Evolutionary conservation across 2,329 filamentous ascomycete species (phyloP).

Genomic region (Orbilia blumenaviensis): DNA sequence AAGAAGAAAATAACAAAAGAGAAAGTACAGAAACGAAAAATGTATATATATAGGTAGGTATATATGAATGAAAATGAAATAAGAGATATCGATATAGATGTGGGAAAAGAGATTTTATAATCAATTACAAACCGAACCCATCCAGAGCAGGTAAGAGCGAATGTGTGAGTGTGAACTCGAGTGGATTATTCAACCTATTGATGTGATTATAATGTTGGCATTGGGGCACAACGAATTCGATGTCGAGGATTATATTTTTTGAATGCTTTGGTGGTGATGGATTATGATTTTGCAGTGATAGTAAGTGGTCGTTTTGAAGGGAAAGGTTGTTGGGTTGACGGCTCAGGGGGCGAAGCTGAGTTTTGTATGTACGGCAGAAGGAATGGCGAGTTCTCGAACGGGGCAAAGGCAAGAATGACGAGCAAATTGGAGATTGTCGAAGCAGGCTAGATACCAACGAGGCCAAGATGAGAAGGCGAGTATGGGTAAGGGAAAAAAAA

Average conservation of each 20-base stretch:
- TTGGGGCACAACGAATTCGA: neutral
- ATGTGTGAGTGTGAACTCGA: conserved; percentile 14
- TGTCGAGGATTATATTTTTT: neutral
- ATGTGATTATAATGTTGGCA: neutral
- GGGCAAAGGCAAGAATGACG: conserved; percentile 14
- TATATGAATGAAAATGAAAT: conserved; percentile 60
- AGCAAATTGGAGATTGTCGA: conserved; percentile 1
- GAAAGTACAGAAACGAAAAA: too few species aligned
- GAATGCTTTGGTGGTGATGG: neutral
- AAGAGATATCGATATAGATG: conserved; percentile 61
- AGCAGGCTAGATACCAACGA: conserved; percentile 4
- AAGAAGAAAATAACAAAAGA: too few species aligned
- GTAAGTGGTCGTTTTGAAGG: neutral
- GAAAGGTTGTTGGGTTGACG: neutral
- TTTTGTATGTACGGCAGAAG: neutral
- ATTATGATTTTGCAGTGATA: neutral
- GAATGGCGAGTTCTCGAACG: conserved; percentile 27
- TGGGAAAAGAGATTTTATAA: neutral
- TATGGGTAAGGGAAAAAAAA: conserved; percentile 22
- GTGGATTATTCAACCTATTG: neutral
- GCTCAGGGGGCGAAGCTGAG: conserved; percentile 8
- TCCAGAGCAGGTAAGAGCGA: neutral
- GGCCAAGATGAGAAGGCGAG: conserved; percentile 34
- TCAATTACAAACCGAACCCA: conserved; percentile 9
- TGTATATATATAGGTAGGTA: too few species aligned